A percentile compares a stretch with the other conserved stretches of the same genome.
Evolutionary conservation across 768 basidiomycete species (phyloP).

Genomic region (Podaxis mareebaensis): DNA sequence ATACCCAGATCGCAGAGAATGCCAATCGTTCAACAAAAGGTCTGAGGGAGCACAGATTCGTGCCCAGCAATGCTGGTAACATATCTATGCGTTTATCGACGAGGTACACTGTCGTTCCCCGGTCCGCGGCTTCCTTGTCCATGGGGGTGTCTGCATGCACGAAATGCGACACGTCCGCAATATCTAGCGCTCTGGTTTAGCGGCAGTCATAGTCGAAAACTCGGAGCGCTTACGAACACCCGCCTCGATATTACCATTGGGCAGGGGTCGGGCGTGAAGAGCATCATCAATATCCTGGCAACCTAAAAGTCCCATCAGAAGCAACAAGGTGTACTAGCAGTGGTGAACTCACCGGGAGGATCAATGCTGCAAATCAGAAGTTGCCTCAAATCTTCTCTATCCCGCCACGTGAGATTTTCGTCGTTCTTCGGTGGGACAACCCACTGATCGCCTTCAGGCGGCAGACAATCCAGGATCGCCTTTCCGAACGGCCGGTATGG

Average conservation of each 20-base stretch:
- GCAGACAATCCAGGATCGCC: slow-evolving; percentile 90
- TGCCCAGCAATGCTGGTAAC: slow-evolving; percentile 91
- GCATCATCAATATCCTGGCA: slow-evolving; percentile 99
- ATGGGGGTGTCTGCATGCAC: slow-evolving; percentile 92
- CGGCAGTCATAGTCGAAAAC: slow-evolving; percentile 1
- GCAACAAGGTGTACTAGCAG: background rate
- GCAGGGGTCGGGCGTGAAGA: slow-evolving; percentile 81
- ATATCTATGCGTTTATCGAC: slow-evolving; percentile 99
- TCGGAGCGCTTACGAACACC: slow-evolving; percentile 85
- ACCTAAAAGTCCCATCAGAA: slow-evolving; percentile 41
- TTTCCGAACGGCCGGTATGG: slow-evolving; percentile 97
- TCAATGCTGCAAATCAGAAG: slow-evolving; percentile 95
- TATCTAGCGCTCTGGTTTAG: slow-evolving; percentile 56
- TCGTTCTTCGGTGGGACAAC: slow-evolving; percentile 79
- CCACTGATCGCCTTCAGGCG: slow-evolving; percentile 88
- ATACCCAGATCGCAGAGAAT: slow-evolving; percentile 94
- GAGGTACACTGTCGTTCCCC: slow-evolving; percentile 96
- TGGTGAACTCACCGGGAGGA: slow-evolving; percentile 66
- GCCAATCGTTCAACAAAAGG: slow-evolving; percentile 93
- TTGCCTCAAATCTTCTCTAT: slow-evolving; percentile 84
- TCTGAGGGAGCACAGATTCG: slow-evolving; percentile 91
- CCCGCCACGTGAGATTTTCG: slow-evolving; percentile 58
- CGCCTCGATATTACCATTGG: slow-evolving; percentile 94
- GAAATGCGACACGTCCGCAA: slow-evolving; percentile 97
- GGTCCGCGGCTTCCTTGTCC: slow-evolving; percentile 93